A percentile compares a stretch with the other conserved stretches of the same genome.
These are phyloP conservation scores for Paecilomyces sp. DNA, from an alignment of 2,329 filamentous ascomycete species.

Conservation along the genomic window DNA sequence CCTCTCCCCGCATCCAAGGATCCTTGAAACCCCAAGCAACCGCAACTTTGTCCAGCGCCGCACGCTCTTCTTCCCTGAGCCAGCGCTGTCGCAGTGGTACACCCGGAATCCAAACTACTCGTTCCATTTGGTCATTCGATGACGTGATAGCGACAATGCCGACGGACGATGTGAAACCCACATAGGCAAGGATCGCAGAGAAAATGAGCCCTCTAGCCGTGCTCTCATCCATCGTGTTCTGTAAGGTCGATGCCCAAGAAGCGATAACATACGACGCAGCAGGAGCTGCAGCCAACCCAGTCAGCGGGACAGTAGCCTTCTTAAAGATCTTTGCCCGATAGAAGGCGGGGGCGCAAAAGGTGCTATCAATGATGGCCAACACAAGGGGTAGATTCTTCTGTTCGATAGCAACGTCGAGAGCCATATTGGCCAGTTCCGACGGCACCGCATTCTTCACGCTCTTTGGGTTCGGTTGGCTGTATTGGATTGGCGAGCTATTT, in stretches of 20 bases:
- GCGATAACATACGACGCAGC: slow-evolving; percentile 57
- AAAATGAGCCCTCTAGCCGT: slow-evolving; percentile 74
- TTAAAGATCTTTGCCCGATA: slow-evolving; percentile 36
- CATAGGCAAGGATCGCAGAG: slow-evolving; percentile 73
- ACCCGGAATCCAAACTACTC: slow-evolving; percentile 83
- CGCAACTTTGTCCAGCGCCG: slow-evolving; percentile 77
- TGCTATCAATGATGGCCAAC: slow-evolving; percentile 66
- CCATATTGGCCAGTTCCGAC: slow-evolving; percentile 60
- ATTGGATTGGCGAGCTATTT: slow-evolving; percentile 53
- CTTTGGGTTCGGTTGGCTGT: slow-evolving; percentile 59
- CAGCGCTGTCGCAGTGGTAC: slow-evolving; percentile 74
- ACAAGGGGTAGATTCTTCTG: slow-evolving; percentile 71
- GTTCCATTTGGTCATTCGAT: slow-evolving; percentile 88
- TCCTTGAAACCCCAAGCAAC: slow-evolving; percentile 90
- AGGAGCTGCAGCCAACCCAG: slow-evolving; percentile 30
- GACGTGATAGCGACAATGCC: slow-evolving; percentile 80
- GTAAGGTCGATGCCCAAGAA: slow-evolving; percentile 57
- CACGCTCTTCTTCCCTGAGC: slow-evolving; percentile 83
- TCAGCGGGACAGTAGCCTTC: slow-evolving; percentile 31
- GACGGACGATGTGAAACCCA: slow-evolving; percentile 71
- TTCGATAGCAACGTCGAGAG: slow-evolving; percentile 72
- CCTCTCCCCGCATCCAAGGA: slow-evolving; percentile 70
- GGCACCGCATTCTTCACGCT: slow-evolving; percentile 66
- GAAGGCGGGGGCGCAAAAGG: slow-evolving; percentile 38
- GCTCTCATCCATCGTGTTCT: slow-evolving; percentile 68